Percentiles rank a stretch among this genome's conserved stretches.
These are phyloP conservation scores for Isoetes engelmannii DNA, from an alignment of 83 land plant genomes.

Conservation along the genomic window DNA sequence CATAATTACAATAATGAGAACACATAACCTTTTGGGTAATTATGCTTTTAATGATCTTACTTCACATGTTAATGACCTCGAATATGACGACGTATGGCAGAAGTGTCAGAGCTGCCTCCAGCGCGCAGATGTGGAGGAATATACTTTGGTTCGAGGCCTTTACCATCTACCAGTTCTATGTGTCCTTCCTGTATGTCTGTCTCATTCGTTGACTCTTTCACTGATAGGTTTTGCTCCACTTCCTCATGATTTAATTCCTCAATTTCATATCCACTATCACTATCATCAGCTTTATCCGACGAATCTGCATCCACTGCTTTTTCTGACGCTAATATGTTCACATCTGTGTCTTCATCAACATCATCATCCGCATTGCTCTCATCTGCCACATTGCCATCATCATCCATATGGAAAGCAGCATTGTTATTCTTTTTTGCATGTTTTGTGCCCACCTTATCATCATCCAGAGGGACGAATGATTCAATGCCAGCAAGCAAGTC, in stretches of 20 bases:
- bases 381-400: slow-evolving; percentile 9
- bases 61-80: slow-evolving; percentile 45
- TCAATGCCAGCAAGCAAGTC: slow-evolving; percentile 46
- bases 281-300: neutral
- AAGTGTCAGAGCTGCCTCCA: slow-evolving; percentile 40
- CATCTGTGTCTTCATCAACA: neutral
- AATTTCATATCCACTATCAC: neutral
- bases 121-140: slow-evolving; percentile 72
- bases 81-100: slow-evolving; percentile 45
- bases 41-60: neutral
- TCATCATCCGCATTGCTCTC: slow-evolving; percentile 17
- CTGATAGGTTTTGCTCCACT: slow-evolving; percentile 2
- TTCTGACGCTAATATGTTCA: slow-evolving; percentile 2
- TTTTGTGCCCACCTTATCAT: slow-evolving; percentile 5
- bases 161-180: neutral
- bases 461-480: slow-evolving; percentile 20
- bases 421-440: neutral
- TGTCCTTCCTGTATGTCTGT: slow-evolving; percentile 4
- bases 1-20: slow-evolving; percentile 2
- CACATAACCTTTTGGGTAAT: neutral
- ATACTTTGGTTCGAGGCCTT: slow-evolving; percentile 39
- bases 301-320: neutral
- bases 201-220: slow-evolving; percentile 6
- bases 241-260: neutral
- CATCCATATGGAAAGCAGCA: neutral